A percentile compares a stretch with the other conserved stretches of the same genome.
phyloP scores from a whole-genome alignment of 2,329 filamentous ascomycete species.

The Chaetomiaceae sp. region DNA sequence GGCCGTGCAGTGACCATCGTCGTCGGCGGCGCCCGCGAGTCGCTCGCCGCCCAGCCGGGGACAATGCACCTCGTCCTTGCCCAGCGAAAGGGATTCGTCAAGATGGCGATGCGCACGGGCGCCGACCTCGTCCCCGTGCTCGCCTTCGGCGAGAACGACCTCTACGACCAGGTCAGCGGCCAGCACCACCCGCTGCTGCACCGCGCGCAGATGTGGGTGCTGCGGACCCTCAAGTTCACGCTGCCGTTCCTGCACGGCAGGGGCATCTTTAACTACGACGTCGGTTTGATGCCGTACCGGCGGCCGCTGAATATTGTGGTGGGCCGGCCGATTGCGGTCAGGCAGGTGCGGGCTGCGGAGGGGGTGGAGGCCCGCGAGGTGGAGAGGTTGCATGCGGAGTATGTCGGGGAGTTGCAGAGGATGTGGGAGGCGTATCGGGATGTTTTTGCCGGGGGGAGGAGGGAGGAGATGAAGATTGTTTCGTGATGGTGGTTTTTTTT shows the following conservation, averaged over 20 bases:
- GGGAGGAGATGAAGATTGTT: conserved; percentile 63
- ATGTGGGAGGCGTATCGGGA: conserved; percentile 78
- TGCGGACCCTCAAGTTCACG: conserved; percentile 86
- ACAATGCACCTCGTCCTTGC: conserved; percentile 73
- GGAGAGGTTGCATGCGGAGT: conserved; percentile 72
- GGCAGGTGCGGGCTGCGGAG: conserved; percentile 42
- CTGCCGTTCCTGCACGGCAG: conserved; percentile 84
- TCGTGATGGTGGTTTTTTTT: conserved; percentile 10
- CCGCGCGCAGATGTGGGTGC: conserved; percentile 74
- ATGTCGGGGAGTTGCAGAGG: conserved; percentile 68
- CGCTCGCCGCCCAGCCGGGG: conserved; percentile 78
- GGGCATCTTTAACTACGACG: conserved; percentile 96
- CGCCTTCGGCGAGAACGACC: conserved; percentile 90
- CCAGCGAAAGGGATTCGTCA: conserved; percentile 86
- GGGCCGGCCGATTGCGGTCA: conserved; percentile 71
- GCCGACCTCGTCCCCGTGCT: conserved; percentile 91
- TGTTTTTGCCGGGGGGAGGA: conserved; percentile 59
- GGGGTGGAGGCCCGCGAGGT: conserved; percentile 69
- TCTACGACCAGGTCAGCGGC: conserved; percentile 85
- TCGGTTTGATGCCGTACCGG: conserved; percentile 92
- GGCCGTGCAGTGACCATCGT: conserved; percentile 96
- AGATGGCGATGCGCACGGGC: conserved; percentile 85
- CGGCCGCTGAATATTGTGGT: conserved; percentile 84
- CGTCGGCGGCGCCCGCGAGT: conserved; percentile 86
- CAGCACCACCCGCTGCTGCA: conserved; percentile 74